phyloP scores from a whole-genome alignment of 345 rosid genomes.

The Boechera divaricarpa region DNA sequence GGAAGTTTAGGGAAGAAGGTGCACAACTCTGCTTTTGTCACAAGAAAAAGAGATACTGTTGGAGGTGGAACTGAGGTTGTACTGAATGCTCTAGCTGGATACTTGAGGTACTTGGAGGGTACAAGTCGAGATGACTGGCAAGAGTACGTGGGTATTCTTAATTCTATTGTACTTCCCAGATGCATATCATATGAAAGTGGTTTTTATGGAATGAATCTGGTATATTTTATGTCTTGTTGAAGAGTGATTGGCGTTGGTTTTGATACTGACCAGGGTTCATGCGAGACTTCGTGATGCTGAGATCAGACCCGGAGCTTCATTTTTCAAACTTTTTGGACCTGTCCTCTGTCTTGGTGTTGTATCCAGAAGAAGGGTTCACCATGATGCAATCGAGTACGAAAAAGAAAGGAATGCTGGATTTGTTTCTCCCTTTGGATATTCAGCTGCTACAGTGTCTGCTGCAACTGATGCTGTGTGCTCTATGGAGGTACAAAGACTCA shows the following conservation, averaged over 20 bases:
- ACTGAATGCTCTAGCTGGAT: conserved; percentile 73
- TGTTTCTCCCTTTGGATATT: conserved; percentile 90
- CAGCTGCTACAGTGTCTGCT: conserved; percentile 71
- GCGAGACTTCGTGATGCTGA: conserved; percentile 64
- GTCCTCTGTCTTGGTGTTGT: conserved; percentile 77
- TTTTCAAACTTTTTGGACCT: conserved; percentile 72
- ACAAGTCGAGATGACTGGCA: conserved; percentile 85
- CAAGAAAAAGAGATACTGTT: conserved; percentile 55
- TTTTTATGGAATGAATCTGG: conserved; percentile 1
- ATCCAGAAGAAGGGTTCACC: conserved; percentile 80
- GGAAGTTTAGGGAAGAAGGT: conserved; percentile 46
- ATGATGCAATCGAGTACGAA: conserved; percentile 76
- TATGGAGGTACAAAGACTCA: conserved; percentile 67
- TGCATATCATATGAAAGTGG: background rate
- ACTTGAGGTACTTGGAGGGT: conserved; percentile 88
- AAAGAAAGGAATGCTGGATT: conserved; percentile 88
- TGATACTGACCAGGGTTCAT: conserved; percentile 62
- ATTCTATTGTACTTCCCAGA: conserved; percentile 13
- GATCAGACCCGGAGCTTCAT: conserved; percentile 80
- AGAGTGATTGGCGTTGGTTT: conserved; percentile 24
- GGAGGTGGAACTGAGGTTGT: conserved; percentile 76
- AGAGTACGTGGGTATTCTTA: conserved; percentile 64
- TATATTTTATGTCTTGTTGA: conserved; percentile 15
- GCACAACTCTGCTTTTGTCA: conserved; percentile 66
- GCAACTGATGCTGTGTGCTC: conserved; percentile 74